These are phyloP conservation scores for Desmodesmus armatus DNA, from an alignment of 139 green algal genomes.

Conservation along the genomic window DNA sequence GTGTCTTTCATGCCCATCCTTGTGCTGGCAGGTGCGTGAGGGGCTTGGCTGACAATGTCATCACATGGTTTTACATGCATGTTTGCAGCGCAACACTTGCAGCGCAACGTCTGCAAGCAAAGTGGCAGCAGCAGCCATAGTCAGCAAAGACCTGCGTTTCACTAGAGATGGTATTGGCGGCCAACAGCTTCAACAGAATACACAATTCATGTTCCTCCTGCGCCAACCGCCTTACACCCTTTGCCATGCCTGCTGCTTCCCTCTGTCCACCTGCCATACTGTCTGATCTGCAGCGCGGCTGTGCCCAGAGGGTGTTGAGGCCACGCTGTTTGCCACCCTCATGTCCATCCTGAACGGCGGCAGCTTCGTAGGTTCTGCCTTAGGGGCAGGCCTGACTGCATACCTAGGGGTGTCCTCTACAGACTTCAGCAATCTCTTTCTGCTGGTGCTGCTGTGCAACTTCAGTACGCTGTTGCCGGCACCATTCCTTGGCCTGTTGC, in stretches of 20 bases:
- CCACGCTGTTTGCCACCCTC: constrained; percentile 97
- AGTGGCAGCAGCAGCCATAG: no score
- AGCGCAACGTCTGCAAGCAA: no score
- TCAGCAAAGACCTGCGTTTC: no score
- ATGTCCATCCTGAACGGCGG: constrained; percentile 95
- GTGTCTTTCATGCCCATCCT: constrained; percentile 97
- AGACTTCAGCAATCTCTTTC: constrained; percentile 74
- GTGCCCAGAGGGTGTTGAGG: constrained; percentile 92
- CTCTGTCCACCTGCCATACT: no score
- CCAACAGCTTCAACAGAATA: no score
- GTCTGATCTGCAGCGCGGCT: no score
- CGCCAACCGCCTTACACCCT: no score
- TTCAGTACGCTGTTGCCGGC: constrained; percentile 51
- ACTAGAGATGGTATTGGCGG: no score
- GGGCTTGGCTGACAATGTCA: no score
- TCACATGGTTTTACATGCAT: no score
- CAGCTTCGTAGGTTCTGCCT: constrained; percentile 62
- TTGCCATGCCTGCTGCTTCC: constrained; percentile 8
- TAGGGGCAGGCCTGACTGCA: constrained; percentile 84
- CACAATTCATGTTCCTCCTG: no score
- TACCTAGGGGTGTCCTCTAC: constrained; percentile 68
- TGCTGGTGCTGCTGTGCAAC: constrained; percentile 46
- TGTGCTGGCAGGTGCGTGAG: constrained; percentile 95
- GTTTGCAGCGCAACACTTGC: no score
- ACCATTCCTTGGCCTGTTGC: constrained; percentile 63